These are phyloP conservation scores for Conoideocrella luteorostrata DNA, from an alignment of 2,329 filamentous ascomycete genomes.

Conservation along the genomic window DNA sequence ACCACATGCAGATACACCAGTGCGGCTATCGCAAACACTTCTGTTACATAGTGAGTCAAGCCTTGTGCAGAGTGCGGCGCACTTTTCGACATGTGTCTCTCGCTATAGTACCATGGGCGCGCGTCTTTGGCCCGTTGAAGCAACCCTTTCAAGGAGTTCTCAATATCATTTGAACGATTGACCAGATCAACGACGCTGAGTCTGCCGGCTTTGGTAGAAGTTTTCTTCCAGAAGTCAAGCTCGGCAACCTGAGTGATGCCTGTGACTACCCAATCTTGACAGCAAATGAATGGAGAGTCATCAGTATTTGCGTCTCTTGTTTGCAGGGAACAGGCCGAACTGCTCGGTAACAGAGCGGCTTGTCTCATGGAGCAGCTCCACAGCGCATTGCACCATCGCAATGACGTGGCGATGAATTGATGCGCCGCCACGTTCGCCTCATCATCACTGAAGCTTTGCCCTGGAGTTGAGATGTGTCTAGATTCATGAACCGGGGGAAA, in stretches of 20 bases:
- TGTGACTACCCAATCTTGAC: slow-evolving; percentile 1
- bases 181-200: slow-evolving; percentile 1
- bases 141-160: not conserved
- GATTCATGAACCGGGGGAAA: no score
- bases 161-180: not conserved
- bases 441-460: no score
- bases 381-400: slow-evolving; percentile 1
- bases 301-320: not conserved
- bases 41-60: not conserved
- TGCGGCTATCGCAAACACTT: not conserved
- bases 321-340: not conserved
- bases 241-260: not conserved
- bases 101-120: not conserved
- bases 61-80: not conserved
- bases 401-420: not conserved
- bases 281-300: not conserved
- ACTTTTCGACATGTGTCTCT: not conserved
- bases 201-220: not conserved
- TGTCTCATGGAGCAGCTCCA: slow-evolving; percentile 1
- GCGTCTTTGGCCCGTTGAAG: not conserved
- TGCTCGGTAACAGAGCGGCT: not conserved
- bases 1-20: not conserved
- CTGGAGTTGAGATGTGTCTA: no score
- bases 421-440: not conserved
- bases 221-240: not conserved